A percentile compares a stretch with the other conserved stretches of the same genome.
These are phyloP conservation scores for Penicillium steckii DNA, from an alignment of 495 filamentous ascomycete species.

Conservation along the genomic window DNA sequence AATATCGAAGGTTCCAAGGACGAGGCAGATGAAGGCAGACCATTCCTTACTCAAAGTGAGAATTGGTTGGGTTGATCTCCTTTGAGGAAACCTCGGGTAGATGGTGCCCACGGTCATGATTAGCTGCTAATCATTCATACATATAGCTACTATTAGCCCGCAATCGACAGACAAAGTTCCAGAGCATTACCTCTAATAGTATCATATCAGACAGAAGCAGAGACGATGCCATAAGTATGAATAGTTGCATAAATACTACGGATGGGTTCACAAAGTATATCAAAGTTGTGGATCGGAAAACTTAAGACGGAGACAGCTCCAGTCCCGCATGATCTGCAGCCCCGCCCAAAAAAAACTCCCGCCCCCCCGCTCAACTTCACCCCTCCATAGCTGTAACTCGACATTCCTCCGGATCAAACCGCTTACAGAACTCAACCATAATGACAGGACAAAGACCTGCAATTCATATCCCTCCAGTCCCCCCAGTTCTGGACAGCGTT, in stretches of 20 bases:
- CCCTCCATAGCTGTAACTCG: background rate
- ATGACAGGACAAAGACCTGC: constrained; percentile 32
- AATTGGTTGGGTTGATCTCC: background rate
- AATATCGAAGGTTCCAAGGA: background rate
- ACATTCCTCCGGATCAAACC: background rate
- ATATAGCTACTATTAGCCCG: background rate
- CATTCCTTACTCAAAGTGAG: background rate
- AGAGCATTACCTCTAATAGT: background rate
- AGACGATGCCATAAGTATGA: background rate
- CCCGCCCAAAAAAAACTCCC: constrained; percentile 24
- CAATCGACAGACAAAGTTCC: background rate
- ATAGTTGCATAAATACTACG: too few species aligned
- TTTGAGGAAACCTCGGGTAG: background rate
- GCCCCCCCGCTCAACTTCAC: constrained; percentile 10
- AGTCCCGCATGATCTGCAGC: constrained; percentile 27
- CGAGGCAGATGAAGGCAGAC: background rate
- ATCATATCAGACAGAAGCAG: too few species aligned
- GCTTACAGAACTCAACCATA: background rate
- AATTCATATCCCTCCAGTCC: constrained; percentile 35
- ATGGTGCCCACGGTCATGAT: background rate
- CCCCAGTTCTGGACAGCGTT: constrained; percentile 41
- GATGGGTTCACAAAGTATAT: too few species aligned
- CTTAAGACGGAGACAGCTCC: too few species aligned
- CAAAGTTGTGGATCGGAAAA: too few species aligned
- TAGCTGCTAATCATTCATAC: background rate